phyloP scores from a whole-genome alignment of 257 asterid genomes.

The Gentiana macrophylla region DNA sequence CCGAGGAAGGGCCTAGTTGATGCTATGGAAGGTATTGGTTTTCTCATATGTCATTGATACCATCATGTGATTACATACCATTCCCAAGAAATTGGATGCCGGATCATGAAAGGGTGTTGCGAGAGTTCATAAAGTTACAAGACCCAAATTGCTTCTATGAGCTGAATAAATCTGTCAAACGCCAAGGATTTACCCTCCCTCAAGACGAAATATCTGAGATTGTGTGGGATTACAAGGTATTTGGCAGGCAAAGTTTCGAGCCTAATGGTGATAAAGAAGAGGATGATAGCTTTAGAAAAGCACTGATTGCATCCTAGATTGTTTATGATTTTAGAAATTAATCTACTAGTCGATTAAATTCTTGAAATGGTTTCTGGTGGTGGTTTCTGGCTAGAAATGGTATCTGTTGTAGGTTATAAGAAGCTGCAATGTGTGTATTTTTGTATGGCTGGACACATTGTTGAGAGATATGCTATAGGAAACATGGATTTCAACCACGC shows the following conservation, averaged over 20 bases:
- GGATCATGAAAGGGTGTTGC: conserved; percentile 65
- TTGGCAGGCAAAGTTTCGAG: conserved; percentile 43
- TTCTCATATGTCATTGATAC: conserved; percentile 69
- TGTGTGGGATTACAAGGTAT: conserved; percentile 75
- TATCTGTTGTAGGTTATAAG: too few relatives aligned
- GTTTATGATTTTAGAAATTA: background rate
- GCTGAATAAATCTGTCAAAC: conserved; percentile 52
- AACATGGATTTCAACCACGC: too few relatives aligned
- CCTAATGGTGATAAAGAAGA: conserved; percentile 20
- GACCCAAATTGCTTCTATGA: conserved; percentile 69
- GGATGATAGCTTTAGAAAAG: conserved; percentile 12
- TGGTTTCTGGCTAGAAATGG: too few relatives aligned
- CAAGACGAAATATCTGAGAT: conserved; percentile 71
- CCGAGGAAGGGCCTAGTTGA: conserved; percentile 92
- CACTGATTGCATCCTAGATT: conserved; percentile 6
- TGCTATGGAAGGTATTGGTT: conserved; percentile 76
- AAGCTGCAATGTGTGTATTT: background rate
- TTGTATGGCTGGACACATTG: too few relatives aligned
- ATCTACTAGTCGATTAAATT: background rate
- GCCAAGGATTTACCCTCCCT: conserved; percentile 47
- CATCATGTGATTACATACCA: conserved; percentile 86
- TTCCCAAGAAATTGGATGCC: conserved; percentile 89
- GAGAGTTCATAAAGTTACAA: conserved; percentile 61
- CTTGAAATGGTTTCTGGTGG: background rate
- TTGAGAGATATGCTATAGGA: too few relatives aligned